These are phyloP conservation scores for Massariosphaeria phaeospora DNA, from an alignment of 495 filamentous ascomycete genomes.

Conservation along the genomic window DNA sequence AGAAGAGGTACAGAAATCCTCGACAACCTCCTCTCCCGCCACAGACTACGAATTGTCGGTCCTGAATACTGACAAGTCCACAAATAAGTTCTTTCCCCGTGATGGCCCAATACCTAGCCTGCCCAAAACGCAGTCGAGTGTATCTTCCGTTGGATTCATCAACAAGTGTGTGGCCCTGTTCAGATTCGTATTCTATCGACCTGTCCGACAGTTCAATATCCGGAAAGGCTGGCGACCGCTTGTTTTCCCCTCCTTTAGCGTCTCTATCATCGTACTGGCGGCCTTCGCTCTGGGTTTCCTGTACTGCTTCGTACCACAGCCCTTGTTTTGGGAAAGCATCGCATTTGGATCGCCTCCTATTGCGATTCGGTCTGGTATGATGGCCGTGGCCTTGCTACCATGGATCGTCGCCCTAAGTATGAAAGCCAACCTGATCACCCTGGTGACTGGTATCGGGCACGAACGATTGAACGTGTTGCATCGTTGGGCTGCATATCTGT, in stretches of 20 bases:
- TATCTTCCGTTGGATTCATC: conserved; percentile 63
- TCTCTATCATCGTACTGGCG: conserved; percentile 58
- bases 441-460: conserved; percentile 86
- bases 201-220: conserved; percentile 59
- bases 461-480: conserved; percentile 91
- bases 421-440: conserved; percentile 80
- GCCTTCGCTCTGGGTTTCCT: conserved; percentile 66
- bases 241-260: conserved; percentile 69
- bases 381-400: conserved; percentile 86
- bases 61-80: conserved; percentile 61
- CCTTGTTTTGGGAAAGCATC: conserved; percentile 78
- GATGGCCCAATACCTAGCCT: conserved; percentile 45
- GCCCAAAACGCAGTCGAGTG: conserved; percentile 59
- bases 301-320: conserved; percentile 81
- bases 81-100: conserved; percentile 68
- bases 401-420: conserved; percentile 89
- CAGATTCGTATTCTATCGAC: conserved; percentile 80
- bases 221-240: conserved; percentile 56
- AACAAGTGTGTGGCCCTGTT: conserved; percentile 73
- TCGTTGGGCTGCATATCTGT: conserved; percentile 87
- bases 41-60: conserved; percentile 65
- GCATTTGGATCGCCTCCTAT: conserved; percentile 80
- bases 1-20: conserved; percentile 57
- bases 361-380: conserved; percentile 87
- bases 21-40: conserved; percentile 54